Conservation (phyloP, 208 protist genomes). For the Jaenimonas drosophilae region DNA sequence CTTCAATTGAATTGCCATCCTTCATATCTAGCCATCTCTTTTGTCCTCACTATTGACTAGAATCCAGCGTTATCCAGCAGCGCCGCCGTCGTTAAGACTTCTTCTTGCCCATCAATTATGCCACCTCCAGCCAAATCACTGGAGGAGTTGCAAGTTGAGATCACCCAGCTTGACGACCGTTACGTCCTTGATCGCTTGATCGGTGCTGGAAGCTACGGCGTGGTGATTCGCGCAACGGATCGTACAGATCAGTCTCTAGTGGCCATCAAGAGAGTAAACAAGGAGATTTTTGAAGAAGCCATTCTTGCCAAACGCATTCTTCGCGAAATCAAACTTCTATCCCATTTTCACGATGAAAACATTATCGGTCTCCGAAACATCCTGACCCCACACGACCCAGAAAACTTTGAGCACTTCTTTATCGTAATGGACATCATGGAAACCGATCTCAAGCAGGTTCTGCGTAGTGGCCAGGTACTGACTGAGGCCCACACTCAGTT, state of each 20-base stretch:
- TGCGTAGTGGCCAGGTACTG: constrained; percentile 84
- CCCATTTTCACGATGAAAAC: constrained; percentile 88
- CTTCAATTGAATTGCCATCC: neutral
- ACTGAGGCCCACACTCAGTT: constrained; percentile 92
- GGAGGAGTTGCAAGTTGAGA: constrained; percentile 71
- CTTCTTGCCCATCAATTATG: no score
- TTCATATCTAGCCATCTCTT: neutral
- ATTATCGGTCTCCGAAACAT: constrained; percentile 86
- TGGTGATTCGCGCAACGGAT: constrained; percentile 82
- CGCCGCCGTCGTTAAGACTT: no score
- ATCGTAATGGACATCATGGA: constrained; percentile 96
- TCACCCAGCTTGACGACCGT: constrained; percentile 63
- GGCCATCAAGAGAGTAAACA: constrained; percentile 93
- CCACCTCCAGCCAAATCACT: constrained; percentile 39
- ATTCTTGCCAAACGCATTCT: constrained; percentile 91
- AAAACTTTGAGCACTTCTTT: constrained; percentile 87
- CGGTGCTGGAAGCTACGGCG: constrained; percentile 85
- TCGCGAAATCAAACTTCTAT: constrained; percentile 92
- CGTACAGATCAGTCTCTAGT: constrained; percentile 64
- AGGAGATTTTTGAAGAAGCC: constrained; percentile 91
- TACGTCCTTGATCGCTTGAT: constrained; percentile 88
- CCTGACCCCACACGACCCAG: constrained; percentile 49
- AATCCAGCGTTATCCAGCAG: no score
- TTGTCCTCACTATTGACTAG: neutral
- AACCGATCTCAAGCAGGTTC: constrained; percentile 93